phyloP scores from a whole-genome alignment of 768 basidiomycete genomes.

The Suillus paluster region DNA sequence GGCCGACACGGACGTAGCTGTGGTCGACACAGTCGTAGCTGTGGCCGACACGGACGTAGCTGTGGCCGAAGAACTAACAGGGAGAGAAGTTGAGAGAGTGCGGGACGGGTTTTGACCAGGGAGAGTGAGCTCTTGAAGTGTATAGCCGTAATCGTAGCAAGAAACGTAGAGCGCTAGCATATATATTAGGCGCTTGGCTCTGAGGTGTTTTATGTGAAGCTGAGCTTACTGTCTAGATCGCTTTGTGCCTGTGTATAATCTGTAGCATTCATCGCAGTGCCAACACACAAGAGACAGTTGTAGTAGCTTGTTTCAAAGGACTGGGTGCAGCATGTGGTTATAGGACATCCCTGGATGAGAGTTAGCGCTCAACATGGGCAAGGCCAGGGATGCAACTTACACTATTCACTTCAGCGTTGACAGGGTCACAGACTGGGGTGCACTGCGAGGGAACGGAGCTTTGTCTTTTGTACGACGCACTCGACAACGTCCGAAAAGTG shows the following conservation, averaged over 20 bases:
- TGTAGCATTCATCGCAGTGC: conserved; percentile 23
- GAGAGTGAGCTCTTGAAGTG: conserved; percentile 25
- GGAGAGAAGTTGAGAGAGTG: conserved; percentile 7
- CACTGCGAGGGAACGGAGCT: conserved; percentile 27
- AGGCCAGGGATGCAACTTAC: conserved; percentile 18
- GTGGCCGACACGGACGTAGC: not conserved
- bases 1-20: too few relatives aligned
- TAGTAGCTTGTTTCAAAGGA: conserved; percentile 45
- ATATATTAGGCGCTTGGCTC: not conserved
- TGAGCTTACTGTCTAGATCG: conserved; percentile 40
- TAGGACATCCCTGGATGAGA: conserved; percentile 29
- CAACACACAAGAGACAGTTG: conserved; percentile 48
- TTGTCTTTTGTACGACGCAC: conserved; percentile 21
- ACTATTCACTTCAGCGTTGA: conserved; percentile 27
- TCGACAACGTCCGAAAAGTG: conserved; percentile 6
- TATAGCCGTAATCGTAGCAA: conserved; percentile 30
- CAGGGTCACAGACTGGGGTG: conserved; percentile 23
- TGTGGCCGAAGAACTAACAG: not conserved
- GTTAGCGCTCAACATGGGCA: conserved; percentile 11
- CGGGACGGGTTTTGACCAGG: conserved; percentile 29
- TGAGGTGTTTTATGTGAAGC: not conserved
- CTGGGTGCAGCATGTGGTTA: conserved; percentile 42
- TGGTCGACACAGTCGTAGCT: too few relatives aligned
- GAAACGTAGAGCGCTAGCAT: conserved; percentile 27
- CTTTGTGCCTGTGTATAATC: conserved; percentile 36